A percentile compares a stretch with the other conserved stretches of the same genome.
phyloP scores from a whole-genome alignment of 495 filamentous ascomycete species.

The Bryoglossum gracile region DNA sequence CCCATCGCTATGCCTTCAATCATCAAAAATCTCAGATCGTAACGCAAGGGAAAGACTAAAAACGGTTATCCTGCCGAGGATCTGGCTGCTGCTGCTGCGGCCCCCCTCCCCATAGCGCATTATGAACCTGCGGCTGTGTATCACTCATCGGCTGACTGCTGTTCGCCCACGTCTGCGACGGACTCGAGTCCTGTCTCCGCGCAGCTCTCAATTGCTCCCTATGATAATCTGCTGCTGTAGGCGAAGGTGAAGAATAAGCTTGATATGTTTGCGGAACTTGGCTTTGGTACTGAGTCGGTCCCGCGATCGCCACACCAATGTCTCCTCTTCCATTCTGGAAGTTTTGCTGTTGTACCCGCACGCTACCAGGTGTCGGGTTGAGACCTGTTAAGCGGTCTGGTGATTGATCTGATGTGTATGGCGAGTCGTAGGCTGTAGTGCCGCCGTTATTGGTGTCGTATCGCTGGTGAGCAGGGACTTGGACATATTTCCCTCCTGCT shows the following conservation, averaged over 20 bases:
- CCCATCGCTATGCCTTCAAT: background rate
- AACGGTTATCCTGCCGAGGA: background rate
- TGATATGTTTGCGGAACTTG: constrained; percentile 16
- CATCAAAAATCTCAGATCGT: no score
- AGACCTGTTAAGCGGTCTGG: constrained; percentile 12
- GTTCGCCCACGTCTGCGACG: constrained; percentile 15
- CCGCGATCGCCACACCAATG: constrained; percentile 24
- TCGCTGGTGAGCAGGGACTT: constrained; percentile 14
- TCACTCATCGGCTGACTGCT: constrained; percentile 17
- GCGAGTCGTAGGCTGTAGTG: background rate
- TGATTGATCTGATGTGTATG: background rate
- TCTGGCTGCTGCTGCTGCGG: background rate
- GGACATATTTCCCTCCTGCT: constrained; percentile 19
- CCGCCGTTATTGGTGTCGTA: constrained; percentile 20
- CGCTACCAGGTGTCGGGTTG: constrained; percentile 12
- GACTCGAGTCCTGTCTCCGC: constrained; percentile 12
- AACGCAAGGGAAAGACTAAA: background rate
- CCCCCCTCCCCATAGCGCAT: constrained; percentile 17
- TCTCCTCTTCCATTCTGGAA: background rate
- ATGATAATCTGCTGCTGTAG: constrained; percentile 9
- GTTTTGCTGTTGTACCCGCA: background rate
- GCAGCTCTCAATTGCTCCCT: constrained; percentile 13
- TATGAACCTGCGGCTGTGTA: constrained; percentile 23
- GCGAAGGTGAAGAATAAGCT: constrained; percentile 11
- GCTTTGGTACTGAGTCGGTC: constrained; percentile 25